Evolutionary conservation across 164 flowering plant genomes (phyloP).

Genomic region (Warburgia ugandensis): DNA sequence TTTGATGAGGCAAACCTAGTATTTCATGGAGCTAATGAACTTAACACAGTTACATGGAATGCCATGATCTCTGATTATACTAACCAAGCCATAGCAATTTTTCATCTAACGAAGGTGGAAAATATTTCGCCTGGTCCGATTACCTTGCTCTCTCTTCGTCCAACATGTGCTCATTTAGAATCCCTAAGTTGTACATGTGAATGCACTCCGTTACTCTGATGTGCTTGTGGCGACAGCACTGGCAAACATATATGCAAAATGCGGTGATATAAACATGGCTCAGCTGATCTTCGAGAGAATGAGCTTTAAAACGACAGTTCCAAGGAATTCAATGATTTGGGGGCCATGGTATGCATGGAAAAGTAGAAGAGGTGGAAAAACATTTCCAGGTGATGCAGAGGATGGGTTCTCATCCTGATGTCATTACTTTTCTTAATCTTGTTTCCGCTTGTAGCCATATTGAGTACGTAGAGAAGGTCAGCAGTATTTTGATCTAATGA

Average conservation of each 20-base stretch:
- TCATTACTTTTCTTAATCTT: constrained; percentile 6
- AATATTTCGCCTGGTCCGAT: constrained; percentile 2
- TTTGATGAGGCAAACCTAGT: background rate
- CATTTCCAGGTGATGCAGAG: constrained; percentile 5
- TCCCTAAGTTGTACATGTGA: constrained; percentile 6
- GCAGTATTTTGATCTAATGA: constrained; percentile 10
- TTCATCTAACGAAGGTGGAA: constrained; percentile 5
- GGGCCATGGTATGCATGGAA: constrained; percentile 10
- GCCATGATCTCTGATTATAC: constrained; percentile 9
- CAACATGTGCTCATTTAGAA: constrained; percentile 10
- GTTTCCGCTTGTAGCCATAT: constrained; percentile 13
- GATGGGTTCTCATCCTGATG: constrained; percentile 3
- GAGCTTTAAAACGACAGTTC: constrained; percentile 4
- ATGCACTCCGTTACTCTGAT: constrained; percentile 7
- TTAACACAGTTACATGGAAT: constrained; percentile 8
- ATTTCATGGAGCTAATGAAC: constrained; percentile 2
- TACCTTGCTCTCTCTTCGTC: constrained; percentile 9
- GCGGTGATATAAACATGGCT: constrained; percentile 7
- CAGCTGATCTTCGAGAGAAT: constrained; percentile 5
- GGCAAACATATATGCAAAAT: constrained; percentile 8
- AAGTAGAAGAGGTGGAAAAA: constrained; percentile 1
- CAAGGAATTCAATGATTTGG: constrained; percentile 15
- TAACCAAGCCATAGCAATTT: constrained; percentile 1
- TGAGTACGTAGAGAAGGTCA: constrained; percentile 11
- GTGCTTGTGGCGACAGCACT: constrained; percentile 6